Percentiles rank a stretch among this genome's conserved stretches.
phyloP scores from a whole-genome alignment of 495 filamentous ascomycete species.

The Neurospora terricola region DNA sequence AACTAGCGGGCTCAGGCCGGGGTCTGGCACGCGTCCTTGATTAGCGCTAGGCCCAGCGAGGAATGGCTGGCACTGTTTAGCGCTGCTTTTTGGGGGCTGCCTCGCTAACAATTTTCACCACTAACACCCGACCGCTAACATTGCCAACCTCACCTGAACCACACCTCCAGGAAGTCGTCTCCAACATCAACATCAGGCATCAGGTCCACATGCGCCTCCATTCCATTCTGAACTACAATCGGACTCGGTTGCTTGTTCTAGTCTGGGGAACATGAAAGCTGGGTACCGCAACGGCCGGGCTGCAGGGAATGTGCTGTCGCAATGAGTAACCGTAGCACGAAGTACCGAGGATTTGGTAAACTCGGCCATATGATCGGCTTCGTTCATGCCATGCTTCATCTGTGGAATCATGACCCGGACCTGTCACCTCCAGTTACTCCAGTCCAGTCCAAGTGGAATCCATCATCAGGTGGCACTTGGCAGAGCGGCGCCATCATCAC shows the following conservation, averaged over 20 bases:
- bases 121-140: neutral
- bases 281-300: neutral
- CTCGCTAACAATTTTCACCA: neutral
- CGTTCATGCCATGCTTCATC: neutral
- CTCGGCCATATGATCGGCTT: neutral
- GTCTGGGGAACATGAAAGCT: neutral
- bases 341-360: neutral
- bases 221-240: neutral
- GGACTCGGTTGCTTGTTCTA: neutral
- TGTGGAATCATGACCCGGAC: neutral
- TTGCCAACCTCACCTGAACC: neutral
- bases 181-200: neutral
- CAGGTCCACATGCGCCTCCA: neutral
- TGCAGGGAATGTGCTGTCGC: neutral
- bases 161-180: neutral
- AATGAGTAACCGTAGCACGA: neutral
- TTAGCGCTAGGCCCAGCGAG: neutral
- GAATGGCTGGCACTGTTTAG: neutral
- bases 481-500: neutral
- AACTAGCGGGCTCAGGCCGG: neutral
- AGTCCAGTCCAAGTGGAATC: neutral
- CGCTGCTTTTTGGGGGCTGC: neutral
- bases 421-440: neutral
- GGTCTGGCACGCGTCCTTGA: neutral
- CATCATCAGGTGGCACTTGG: neutral